Evolutionary conservation across 1,139 yeast species (phyloP).

Genomic region (Lodderomyces theae): DNA sequence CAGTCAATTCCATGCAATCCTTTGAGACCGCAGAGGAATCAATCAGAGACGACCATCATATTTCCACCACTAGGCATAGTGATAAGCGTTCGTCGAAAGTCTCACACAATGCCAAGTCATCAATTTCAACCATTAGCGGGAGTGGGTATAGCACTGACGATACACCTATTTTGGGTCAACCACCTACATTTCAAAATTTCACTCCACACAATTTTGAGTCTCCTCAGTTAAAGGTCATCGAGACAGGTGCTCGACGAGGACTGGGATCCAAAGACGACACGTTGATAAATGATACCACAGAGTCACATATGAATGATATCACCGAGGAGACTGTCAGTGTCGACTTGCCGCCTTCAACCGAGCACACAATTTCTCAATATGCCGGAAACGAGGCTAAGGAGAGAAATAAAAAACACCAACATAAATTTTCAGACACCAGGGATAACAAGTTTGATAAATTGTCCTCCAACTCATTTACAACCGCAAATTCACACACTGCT

Average conservation of each 20-base stretch:
- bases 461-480: background rate
- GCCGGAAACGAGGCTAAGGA: background rate
- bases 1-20: conserved; percentile 22
- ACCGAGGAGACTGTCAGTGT: background rate
- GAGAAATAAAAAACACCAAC: background rate
- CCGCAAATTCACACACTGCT: no score
- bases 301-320: conserved; percentile 6
- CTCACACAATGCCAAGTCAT: conserved; percentile 13
- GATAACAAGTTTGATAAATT: background rate
- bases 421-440: conserved; percentile 2
- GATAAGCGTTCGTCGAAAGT: background rate
- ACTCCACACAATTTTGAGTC: conserved; percentile 16
- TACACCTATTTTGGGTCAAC: conserved; percentile 26
- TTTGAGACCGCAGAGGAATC: conserved; percentile 27
- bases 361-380: background rate
- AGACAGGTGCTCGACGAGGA: conserved; percentile 7
- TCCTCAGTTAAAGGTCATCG: conserved; percentile 15
- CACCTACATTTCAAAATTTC: conserved; percentile 24
- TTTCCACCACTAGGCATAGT: background rate
- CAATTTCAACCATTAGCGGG: conserved; percentile 17
- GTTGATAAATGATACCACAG: conserved; percentile 7
- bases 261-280: conserved; percentile 8
- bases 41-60: background rate
- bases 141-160: conserved; percentile 22
- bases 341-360: background rate